These are phyloP conservation scores for Medicago arabica DNA, from an alignment of 306 rosid genomes.

Conservation along the genomic window DNA sequence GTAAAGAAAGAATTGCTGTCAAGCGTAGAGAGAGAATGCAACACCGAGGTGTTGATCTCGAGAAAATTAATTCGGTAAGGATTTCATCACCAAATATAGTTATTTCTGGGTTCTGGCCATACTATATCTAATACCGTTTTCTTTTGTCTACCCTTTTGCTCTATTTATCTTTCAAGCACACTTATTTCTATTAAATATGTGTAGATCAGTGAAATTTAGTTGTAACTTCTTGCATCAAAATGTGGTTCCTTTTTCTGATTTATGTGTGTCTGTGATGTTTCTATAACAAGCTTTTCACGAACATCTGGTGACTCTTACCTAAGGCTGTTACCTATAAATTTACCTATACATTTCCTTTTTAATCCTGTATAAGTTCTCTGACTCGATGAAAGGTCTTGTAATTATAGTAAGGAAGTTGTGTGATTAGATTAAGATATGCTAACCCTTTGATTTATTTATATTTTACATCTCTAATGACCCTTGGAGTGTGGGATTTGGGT, in stretches of 20 bases:
- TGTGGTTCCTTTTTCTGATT: too few relatives aligned
- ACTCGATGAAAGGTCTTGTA: slow-evolving; percentile 1
- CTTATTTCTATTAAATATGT: neutral
- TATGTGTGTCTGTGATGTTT: too few relatives aligned
- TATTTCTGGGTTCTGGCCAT: slow-evolving; percentile 11
- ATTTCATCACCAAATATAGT: slow-evolving; percentile 17
- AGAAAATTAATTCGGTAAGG: slow-evolving; percentile 71
- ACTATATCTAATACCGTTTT: slow-evolving; percentile 14
- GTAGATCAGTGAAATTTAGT: neutral
- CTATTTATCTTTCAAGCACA: neutral
- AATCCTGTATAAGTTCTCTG: slow-evolving; percentile 7
- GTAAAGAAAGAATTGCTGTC: slow-evolving; percentile 68
- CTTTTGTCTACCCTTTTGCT: slow-evolving; percentile 8
- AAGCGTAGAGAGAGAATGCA: slow-evolving; percentile 84
- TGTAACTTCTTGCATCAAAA: too few relatives aligned
- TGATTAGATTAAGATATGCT: slow-evolving; percentile 5
- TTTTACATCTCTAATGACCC: slow-evolving; percentile 20
- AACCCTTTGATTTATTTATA: neutral
- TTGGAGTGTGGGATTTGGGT: neutral
- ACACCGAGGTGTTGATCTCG: slow-evolving; percentile 78
- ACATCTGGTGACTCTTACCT: neutral
- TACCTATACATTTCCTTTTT: neutral
- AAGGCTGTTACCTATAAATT: neutral
- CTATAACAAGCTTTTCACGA: neutral
- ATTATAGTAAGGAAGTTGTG: slow-evolving; percentile 1